Evolutionary conservation across 129 eudicot genomes (phyloP), one percentile per base, ranked within the genome.

Genomic region (Heracleum sosnowskyi): DNA sequence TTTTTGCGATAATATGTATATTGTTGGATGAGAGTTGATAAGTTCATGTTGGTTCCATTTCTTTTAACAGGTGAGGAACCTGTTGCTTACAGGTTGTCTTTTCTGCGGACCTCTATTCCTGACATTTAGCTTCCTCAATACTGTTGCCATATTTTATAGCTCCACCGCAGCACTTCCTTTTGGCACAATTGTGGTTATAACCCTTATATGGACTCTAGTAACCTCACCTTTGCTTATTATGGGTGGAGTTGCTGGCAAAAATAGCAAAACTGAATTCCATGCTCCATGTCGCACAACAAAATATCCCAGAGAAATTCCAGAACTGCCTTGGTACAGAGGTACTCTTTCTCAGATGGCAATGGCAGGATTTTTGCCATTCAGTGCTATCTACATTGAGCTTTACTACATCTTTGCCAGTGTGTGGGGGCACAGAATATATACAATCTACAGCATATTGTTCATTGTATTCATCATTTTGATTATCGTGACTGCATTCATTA

Each of bases 281-380:
- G 87, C 86, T 71, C 89, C 91, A 17, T 85, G 89, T 66, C 78
- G 87, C 33, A 89, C 91, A 69, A 46, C 75, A n/a, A 89, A 85
- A 53, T 73, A 57, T 71, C 86, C 91, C 17, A 85, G 83, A 85
- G 89, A 87, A 80, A 77, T 87, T 77, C 93, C 90, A 45, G 77
- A 18, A 47, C 41, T 68, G 42, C 89, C 78, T 82, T 89, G 93
- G 93, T 87, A 86, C 81, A 60, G 87, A 73, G 55, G 87, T 22
- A 70, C 66, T 66, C 47, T 83, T 73, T 82, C 85, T 49, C 88
- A 85, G 53, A 85, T 85, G 88, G 84, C 82, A 36, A 42, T 85
- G 86, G 86, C 88, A 29, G 88, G 88, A 46, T 42, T 85, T 70
- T 40, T 85, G 77, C 88, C 88, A 15, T 85, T 85, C 76, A 76